Percentiles rank a stretch among this genome's conserved stretches.
phyloP scores from a whole-genome alignment of 2,329 filamentous ascomycete species.

The Botrytis fragariae region DNA sequence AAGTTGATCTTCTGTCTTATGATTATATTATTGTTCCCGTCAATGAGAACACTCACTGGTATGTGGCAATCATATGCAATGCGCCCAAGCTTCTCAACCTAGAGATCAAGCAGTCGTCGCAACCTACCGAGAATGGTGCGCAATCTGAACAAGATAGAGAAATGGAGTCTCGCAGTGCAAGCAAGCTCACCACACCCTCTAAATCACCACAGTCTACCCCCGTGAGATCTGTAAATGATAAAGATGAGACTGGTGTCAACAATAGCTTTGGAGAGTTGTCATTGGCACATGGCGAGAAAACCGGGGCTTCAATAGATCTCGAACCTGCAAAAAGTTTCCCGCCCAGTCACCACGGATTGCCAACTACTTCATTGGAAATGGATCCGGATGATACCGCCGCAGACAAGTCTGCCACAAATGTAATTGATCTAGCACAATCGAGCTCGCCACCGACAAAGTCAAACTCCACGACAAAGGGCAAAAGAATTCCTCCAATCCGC shows the following conservation, averaged over 20 bases:
- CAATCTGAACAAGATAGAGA: not conserved
- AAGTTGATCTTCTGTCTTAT: constrained; percentile 77
- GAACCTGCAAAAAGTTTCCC: not conserved
- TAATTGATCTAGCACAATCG: constrained; percentile 13
- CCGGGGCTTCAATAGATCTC: not conserved
- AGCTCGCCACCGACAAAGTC: not conserved
- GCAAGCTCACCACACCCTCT: constrained; percentile 6
- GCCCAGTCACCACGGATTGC: not conserved
- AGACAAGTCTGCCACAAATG: not conserved
- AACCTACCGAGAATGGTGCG: constrained; percentile 6
- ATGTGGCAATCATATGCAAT: constrained; percentile 92
- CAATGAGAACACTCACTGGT: constrained; percentile 88
- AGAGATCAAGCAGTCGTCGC: constrained; percentile 7
- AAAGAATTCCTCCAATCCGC: constrained; percentile 35
- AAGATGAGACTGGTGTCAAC: not conserved
- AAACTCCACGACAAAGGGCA: constrained; percentile 36
- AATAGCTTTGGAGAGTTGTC: not conserved
- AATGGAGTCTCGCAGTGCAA: not conserved
- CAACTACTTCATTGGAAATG: not conserved
- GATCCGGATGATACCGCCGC: not conserved
- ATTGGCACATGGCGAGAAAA: not conserved
- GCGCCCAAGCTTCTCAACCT: constrained; percentile 58
- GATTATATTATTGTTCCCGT: constrained; percentile 92
- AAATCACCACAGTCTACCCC: not conserved
- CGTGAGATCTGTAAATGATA: not conserved